Percentiles rank a stretch among this genome's conserved stretches.
Conservation (phyloP, 768 basidiomycete genomes). For the Russula earlei region DNA sequence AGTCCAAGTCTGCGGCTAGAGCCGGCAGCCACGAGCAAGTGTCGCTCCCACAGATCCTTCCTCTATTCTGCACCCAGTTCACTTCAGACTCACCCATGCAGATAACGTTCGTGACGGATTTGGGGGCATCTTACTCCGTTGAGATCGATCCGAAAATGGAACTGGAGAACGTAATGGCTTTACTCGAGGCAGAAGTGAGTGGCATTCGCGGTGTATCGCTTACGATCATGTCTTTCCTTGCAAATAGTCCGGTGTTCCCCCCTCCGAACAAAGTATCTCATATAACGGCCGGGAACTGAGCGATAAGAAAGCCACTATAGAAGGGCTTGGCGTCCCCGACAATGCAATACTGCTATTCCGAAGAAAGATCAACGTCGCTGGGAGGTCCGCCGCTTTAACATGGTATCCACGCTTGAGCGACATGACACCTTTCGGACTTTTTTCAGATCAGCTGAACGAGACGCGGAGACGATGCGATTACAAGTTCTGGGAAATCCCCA, state of each 20-base stretch:
- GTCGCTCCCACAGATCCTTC: background rate
- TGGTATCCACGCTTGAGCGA: background rate
- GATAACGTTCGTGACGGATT: constrained; percentile 62
- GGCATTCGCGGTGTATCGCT: background rate
- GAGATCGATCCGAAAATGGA: constrained; percentile 90
- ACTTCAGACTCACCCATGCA: constrained; percentile 37
- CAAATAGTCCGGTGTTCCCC: constrained; percentile 68
- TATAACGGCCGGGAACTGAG: constrained; percentile 57
- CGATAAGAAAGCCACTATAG: constrained; percentile 60
- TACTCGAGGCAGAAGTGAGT: constrained; percentile 90
- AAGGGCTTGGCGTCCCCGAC: constrained; percentile 50
- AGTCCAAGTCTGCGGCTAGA: no score
- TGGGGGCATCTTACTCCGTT: constrained; percentile 52
- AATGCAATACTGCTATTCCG: constrained; percentile 61
- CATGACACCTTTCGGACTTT: constrained; percentile 1
- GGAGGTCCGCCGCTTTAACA: constrained; percentile 27
- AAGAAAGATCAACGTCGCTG: constrained; percentile 45
- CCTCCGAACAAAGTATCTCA: constrained; percentile 63
- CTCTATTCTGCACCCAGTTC: background rate
- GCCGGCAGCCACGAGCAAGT: no score
- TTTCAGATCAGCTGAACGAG: constrained; percentile 60
- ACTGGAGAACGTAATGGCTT: constrained; percentile 84
- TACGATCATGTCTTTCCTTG: constrained; percentile 1
- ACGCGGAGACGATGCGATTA: constrained; percentile 84
- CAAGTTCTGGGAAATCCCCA: constrained; percentile 79